Conservation (phyloP, 768 basidiomycete species). For the Fibroporia radiculosa region DNA sequence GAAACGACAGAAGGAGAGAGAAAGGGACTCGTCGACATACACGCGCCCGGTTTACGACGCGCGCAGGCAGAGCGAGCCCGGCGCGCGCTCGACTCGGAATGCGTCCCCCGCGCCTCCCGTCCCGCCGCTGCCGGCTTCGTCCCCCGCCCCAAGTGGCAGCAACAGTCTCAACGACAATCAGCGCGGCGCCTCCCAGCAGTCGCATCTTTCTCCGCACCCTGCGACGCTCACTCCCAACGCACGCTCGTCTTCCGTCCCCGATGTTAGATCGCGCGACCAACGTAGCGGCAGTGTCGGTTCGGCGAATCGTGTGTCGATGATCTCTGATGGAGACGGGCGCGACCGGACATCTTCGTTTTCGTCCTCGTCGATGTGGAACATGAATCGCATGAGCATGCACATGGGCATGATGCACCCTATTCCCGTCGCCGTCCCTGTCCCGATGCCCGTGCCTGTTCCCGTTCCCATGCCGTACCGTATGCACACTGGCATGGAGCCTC, state of each 20-base stretch:
- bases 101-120: background rate
- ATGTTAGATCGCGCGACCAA: slow-evolving; percentile 23
- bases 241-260: slow-evolving; percentile 41
- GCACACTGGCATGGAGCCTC: slow-evolving; percentile 52
- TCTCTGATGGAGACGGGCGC: slow-evolving; percentile 13
- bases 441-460: slow-evolving; percentile 8
- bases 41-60: slow-evolving; percentile 17
- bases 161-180: background rate
- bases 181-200: slow-evolving; percentile 1
- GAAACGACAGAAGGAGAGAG: slow-evolving; percentile 5
- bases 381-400: slow-evolving; percentile 11
- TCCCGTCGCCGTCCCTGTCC: slow-evolving; percentile 4
- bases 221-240: slow-evolving; percentile 39
- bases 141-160: slow-evolving; percentile 2
- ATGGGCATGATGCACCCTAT: slow-evolving; percentile 10
- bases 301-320: slow-evolving; percentile 24
- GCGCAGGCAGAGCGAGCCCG: slow-evolving; percentile 17
- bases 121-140: background rate
- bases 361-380: slow-evolving; percentile 10
- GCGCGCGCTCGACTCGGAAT: background rate
- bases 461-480: slow-evolving; percentile 16
- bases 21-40: slow-evolving; percentile 9
- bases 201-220: slow-evolving; percentile 22
- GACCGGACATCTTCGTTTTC: slow-evolving; percentile 4
- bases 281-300: slow-evolving; percentile 27